A percentile compares a stretch with the other conserved stretches of the same genome.
phyloP scores from a whole-genome alignment of 75 land plant species.

The Sequoiadendron giganteum region DNA sequence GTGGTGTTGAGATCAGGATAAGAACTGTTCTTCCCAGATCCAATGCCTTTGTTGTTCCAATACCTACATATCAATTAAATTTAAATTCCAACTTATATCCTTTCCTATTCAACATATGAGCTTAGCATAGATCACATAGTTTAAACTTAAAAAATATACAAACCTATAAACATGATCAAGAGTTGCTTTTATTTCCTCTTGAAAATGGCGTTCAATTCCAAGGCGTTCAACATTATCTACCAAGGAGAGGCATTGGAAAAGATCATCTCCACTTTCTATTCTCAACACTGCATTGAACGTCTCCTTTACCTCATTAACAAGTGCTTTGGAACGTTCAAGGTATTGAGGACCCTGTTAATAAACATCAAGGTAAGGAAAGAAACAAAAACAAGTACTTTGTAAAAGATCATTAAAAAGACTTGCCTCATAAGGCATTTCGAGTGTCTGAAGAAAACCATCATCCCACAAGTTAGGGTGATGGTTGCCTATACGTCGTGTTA shows the following conservation, averaged over 20 bases:
- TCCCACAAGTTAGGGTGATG: no score
- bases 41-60: not conserved
- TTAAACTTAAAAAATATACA: no score
- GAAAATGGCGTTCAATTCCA: constrained; percentile 70
- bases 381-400: no score
- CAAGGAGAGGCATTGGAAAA: constrained; percentile 79
- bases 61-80: not conserved
- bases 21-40: not conserved
- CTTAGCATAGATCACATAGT: no score
- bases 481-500: no score
- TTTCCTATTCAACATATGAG: no score
- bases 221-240: constrained; percentile 86
- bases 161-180: constrained; percentile 73
- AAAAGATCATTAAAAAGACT: no score
- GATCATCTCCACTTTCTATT: not conserved
- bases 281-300: not conserved
- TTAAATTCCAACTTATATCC: not conserved
- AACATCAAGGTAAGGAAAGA: no score
- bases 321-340: not conserved
- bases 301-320: not conserved
- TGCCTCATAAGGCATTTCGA: no score
- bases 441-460: no score
- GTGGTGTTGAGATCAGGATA: constrained; percentile 29
- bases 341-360: no score
- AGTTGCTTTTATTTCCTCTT: constrained; percentile 51